Conservation (phyloP, 345 rosid species). For the Aethionema arabicum region DNA sequence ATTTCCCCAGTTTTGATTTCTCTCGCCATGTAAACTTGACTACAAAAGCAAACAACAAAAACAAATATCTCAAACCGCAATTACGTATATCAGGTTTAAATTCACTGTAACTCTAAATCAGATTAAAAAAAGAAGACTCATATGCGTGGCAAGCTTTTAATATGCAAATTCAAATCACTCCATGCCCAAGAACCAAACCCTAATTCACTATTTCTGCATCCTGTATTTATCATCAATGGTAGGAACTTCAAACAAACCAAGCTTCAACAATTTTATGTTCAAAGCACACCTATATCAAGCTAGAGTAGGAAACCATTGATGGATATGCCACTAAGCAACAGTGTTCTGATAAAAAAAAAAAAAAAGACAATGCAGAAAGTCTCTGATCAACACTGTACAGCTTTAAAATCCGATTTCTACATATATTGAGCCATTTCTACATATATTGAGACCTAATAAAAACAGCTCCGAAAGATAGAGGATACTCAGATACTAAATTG, state of each 20-base stretch:
- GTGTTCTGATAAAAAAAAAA: too few relatives aligned
- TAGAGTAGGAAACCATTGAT: too few relatives aligned
- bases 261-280: too few relatives aligned
- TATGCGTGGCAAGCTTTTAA: slow-evolving; percentile 4
- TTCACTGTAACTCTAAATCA: background rate
- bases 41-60: slow-evolving; percentile 39
- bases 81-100: background rate
- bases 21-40: slow-evolving; percentile 95
- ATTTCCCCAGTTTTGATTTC: slow-evolving; percentile 88
- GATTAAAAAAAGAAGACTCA: background rate
- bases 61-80: background rate
- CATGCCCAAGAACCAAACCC: background rate
- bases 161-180: background rate
- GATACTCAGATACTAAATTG: slow-evolving; percentile 12
- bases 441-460: background rate
- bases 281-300: too few relatives aligned
- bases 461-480: background rate
- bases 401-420: background rate
- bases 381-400: too few relatives aligned
- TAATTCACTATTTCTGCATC: background rate
- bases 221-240: too few relatives aligned
- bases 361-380: too few relatives aligned
- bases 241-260: too few relatives aligned
- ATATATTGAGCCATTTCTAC: background rate
- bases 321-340: too few relatives aligned